These are phyloP conservation scores for Pseudodiploospora longispora DNA, from an alignment of 2,329 filamentous ascomycete species.

Conservation along the genomic window DNA sequence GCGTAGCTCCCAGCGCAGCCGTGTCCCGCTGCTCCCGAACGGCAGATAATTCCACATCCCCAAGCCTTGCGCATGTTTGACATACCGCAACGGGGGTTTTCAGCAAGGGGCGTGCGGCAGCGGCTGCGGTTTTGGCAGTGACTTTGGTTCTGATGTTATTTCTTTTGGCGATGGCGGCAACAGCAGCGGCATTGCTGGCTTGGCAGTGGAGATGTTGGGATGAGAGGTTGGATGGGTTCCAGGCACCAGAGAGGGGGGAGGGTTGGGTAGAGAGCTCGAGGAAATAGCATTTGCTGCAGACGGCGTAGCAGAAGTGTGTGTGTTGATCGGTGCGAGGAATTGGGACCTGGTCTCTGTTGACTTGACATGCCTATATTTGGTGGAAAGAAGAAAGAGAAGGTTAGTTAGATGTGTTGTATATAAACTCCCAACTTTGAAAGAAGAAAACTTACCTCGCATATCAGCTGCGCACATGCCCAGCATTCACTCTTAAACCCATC, in stretches of 20 bases:
- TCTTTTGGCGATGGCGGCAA: not conserved
- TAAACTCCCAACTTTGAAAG: no score
- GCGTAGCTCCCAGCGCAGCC: not conserved
- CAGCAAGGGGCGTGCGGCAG: no score
- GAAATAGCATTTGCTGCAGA: constrained; percentile 13
- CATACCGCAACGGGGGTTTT: constrained; percentile 3
- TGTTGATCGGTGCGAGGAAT: constrained; percentile 8
- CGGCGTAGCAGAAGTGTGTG: constrained; percentile 9
- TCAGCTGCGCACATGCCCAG: constrained; percentile 11
- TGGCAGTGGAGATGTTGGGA: constrained; percentile 8
- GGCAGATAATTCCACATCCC: not conserved
- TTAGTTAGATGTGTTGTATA: not conserved
- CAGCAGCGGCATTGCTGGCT: no score
- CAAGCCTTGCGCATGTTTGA: constrained; percentile 5
- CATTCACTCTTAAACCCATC: constrained; percentile 8
- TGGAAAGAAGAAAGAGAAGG: not conserved
- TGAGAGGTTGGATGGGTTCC: constrained; percentile 6
- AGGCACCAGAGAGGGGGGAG: constrained; percentile 1
- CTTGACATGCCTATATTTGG: not conserved
- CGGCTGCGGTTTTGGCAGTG: no score
- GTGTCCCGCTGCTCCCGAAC: constrained; percentile 9
- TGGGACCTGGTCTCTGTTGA: not conserved
- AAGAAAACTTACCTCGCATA: constrained; percentile 7
- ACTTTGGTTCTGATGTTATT: no score
- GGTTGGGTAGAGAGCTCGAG: not conserved